Percentiles rank a stretch among this genome's conserved stretches.
Evolutionary conservation across 176 grass and related monocot species (phyloP).

Genomic region (Rhynchospora tenuis): DNA sequence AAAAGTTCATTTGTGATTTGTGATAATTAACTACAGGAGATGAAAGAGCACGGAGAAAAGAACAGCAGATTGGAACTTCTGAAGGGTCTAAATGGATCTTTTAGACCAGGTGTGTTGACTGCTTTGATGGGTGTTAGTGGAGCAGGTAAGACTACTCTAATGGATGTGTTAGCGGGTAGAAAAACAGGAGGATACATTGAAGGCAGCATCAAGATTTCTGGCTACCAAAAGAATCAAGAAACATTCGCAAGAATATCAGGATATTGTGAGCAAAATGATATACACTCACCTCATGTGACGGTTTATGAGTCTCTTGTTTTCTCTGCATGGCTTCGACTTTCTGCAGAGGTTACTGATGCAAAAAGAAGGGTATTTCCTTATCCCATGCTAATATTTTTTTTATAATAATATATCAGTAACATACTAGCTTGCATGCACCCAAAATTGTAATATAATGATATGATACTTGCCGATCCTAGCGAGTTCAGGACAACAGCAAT

Average conservation of each 20-base stretch:
- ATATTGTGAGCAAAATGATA: slow-evolving; percentile 84
- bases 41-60: slow-evolving; percentile 62
- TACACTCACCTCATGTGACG: slow-evolving; percentile 72
- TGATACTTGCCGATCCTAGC: too few relatives aligned
- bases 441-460: too few relatives aligned
- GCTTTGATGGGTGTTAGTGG: slow-evolving; percentile 85
- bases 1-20: too few relatives aligned
- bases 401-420: too few relatives aligned
- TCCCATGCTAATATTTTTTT: too few relatives aligned
- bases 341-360: slow-evolving; percentile 34
- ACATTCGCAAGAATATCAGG: slow-evolving; percentile 79
- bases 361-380: slow-evolving; percentile 52
- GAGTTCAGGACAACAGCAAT: too few relatives aligned
- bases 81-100: slow-evolving; percentile 61
- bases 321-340: slow-evolving; percentile 50
- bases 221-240: slow-evolving; percentile 80
- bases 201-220: slow-evolving; percentile 55
- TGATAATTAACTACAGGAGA: slow-evolving; percentile 44
- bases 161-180: slow-evolving; percentile 69
- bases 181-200: slow-evolving; percentile 78
- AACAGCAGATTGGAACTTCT: slow-evolving; percentile 43
- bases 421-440: too few relatives aligned
- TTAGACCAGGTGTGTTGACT: slow-evolving; percentile 75
- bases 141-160: slow-evolving; percentile 79
- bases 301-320: slow-evolving; percentile 77